Percentiles rank a stretch among this genome's conserved stretches.
These are phyloP conservation scores for Brassica nigra DNA, from an alignment of 345 rosid genomes.

Conservation along the genomic window DNA sequence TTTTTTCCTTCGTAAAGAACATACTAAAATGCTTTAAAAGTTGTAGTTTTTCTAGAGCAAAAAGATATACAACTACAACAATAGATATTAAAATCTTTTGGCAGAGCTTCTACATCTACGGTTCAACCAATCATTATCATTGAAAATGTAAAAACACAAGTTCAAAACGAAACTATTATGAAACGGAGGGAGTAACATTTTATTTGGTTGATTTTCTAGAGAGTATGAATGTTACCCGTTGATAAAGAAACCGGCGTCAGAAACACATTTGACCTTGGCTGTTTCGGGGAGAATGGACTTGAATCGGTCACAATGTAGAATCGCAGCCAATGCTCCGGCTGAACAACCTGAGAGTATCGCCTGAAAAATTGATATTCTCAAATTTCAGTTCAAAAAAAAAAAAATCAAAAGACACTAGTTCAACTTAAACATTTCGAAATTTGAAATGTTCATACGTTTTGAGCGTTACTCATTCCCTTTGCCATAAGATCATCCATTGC, in stretches of 20 bases:
- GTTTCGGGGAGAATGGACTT: constrained; percentile 58
- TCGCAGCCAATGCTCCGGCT: constrained; percentile 94
- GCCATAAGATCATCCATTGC: constrained; percentile 72
- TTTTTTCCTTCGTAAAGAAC: no score
- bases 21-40: no score
- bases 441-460: constrained; percentile 50
- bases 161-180: no score
- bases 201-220: neutral
- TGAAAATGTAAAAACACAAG: no score
- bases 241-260: constrained; percentile 94
- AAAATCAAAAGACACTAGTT: neutral
- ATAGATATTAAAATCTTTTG: no score
- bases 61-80: no score
- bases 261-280: constrained; percentile 82
- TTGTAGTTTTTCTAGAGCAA: no score
- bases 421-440: neutral
- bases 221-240: constrained; percentile 58
- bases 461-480: constrained; percentile 81
- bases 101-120: no score
- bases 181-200: no score
- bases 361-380: constrained; percentile 38
- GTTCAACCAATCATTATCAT: no score
- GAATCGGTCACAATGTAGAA: constrained; percentile 83
- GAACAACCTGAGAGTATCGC: constrained; percentile 97
- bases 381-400: neutral